These are phyloP conservation scores for Mycena maculata DNA, from an alignment of 768 basidiomycete genomes.

Conservation along the genomic window DNA sequence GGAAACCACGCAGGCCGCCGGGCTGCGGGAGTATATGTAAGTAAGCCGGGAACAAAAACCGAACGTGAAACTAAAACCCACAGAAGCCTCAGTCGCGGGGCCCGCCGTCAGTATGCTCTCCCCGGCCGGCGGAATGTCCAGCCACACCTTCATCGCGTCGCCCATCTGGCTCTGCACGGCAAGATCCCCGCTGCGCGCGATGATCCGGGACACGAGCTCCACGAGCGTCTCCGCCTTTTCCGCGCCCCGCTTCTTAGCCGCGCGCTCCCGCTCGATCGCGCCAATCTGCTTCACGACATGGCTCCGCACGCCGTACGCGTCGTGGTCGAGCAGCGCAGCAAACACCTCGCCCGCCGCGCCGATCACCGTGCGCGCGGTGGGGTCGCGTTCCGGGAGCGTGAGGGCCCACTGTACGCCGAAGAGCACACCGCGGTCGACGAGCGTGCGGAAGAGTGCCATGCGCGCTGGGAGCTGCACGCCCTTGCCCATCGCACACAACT, in stretches of 20 bases:
- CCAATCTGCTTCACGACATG: constrained; percentile 86
- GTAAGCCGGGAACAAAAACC: constrained; percentile 18
- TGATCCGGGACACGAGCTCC: constrained; percentile 77
- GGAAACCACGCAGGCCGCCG: constrained; percentile 54
- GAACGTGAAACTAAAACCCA: constrained; percentile 14
- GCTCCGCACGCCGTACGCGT: constrained; percentile 84
- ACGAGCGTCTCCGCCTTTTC: constrained; percentile 80
- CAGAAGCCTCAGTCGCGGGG: constrained; percentile 50
- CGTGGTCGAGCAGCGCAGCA: constrained; percentile 88
- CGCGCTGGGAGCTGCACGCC: constrained; percentile 92
- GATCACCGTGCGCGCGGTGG: constrained; percentile 66
- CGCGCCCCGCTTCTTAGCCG: constrained; percentile 63
- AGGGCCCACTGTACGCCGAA: constrained; percentile 96
- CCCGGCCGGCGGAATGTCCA: constrained; percentile 76
- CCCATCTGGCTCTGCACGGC: constrained; percentile 92
- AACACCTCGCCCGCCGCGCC: constrained; percentile 89
- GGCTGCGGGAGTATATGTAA: constrained; percentile 40
- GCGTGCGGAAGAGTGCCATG: constrained; percentile 83
- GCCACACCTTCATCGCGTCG: constrained; percentile 84
- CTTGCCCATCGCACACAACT: constrained; percentile 95
- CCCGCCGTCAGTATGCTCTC: constrained; percentile 40
- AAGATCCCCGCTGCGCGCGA: constrained; percentile 84
- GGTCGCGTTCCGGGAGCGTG: constrained; percentile 69
- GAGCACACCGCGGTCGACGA: constrained; percentile 90
- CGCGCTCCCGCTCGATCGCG: constrained; percentile 76